Base-by-base conservation (phyloP, 1,139 yeast species). In the Citeromyces hawaiiensis region DNA sequence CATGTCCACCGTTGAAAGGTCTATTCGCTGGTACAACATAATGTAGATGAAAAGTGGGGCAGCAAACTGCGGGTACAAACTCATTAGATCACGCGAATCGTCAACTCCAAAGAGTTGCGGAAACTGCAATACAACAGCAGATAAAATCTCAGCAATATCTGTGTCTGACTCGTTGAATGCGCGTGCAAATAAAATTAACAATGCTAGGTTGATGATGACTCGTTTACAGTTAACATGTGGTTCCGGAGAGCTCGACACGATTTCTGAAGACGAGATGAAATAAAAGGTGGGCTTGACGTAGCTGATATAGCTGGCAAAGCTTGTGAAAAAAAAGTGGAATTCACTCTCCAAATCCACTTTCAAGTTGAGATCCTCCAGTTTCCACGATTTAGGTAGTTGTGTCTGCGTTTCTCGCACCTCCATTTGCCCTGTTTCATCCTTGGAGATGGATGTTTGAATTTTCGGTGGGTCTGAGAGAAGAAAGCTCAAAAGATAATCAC, bases 311-410 rank as follows among this genome's bases (percentile, higher is more conserved):
- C 33, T 35, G 33, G 36, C 21, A 15, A 38, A 34, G 3, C 21
- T 23, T 15, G 27, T 38, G 33, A 35, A 38, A 35, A 34, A 34
- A 11, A 17, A 38, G 27, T 38, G 34, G 14, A 38, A 38, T 6
- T 35, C 30, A 7, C 37, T 31, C 10, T 38, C 40, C 29, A 34
- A 31, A 23, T 38, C 40, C 32, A 38, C 40, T 11, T 36, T 23
- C 11, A 30, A n/a, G 17, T 30, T 30, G 7, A 30, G 17, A 7
- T 30, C 34, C 17, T 16, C 17, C 34, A 30, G 13, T 16, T 16
- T 30, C 34, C 34, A 30, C 10, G 16, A 7, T 16, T 13, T 13
- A 4, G 34, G 4, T 6, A 14, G 15, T 30, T 16, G 17, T 9
- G 17, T 6, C 17, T 14, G 10, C 3, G 17, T 16, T 30, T 30